These are phyloP conservation scores for Trametes gibbosa DNA, from an alignment of 768 basidiomycete species.

Conservation along the genomic window DNA sequence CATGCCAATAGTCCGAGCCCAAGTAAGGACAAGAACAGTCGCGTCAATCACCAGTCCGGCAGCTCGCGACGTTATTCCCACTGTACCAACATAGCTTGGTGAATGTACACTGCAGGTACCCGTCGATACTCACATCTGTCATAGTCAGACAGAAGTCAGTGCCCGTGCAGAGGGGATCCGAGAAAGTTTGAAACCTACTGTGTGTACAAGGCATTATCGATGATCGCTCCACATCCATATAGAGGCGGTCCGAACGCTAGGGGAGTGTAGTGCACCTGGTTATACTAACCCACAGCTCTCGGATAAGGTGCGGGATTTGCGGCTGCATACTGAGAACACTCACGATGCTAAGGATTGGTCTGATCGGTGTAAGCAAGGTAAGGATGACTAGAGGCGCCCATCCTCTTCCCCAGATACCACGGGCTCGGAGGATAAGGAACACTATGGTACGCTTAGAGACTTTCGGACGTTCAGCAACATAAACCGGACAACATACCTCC, in stretches of 20 bases:
- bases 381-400: slow-evolving; percentile 13
- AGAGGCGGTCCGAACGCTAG: slow-evolving; percentile 22
- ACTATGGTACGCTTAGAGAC: background rate
- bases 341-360: slow-evolving; percentile 14
- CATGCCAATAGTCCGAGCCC: slow-evolving; percentile 13
- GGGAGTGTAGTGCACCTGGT: slow-evolving; percentile 17
- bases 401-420: slow-evolving; percentile 16
- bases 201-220: background rate
- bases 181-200: background rate
- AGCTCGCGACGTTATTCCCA: background rate
- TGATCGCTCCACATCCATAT: slow-evolving; percentile 18
- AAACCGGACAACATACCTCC: slow-evolving; percentile 3
- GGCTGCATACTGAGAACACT: background rate
- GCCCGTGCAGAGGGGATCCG: too few relatives aligned
- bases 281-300: slow-evolving; percentile 4
- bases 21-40: slow-evolving; percentile 9
- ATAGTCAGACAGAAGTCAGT: background rate
- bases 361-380: slow-evolving; percentile 5
- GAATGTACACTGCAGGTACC: background rate
- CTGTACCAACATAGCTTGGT: background rate
- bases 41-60: background rate
- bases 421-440: slow-evolving; percentile 17
- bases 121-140: background rate
- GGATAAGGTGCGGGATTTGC: too few relatives aligned
- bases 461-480: too few relatives aligned